Conservation (phyloP, 75 land plant species). For the Pseudotsuga menziesii region DNA sequence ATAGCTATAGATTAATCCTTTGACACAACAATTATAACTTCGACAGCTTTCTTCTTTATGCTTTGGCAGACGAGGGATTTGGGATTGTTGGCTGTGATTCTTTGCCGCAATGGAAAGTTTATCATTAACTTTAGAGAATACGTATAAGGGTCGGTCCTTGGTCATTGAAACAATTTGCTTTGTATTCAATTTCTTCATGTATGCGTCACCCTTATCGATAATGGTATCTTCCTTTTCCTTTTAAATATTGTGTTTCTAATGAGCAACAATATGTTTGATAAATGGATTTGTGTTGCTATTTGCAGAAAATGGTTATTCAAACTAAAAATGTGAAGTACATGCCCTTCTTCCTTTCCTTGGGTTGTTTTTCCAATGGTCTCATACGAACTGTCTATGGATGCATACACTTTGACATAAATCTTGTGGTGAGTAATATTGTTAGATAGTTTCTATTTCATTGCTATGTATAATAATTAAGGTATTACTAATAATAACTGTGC, state of each 20-base stretch:
- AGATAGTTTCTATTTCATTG: too few relatives aligned
- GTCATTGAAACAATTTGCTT: conserved; percentile 40
- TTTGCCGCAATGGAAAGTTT: conserved; percentile 15
- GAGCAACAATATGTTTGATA: too few relatives aligned
- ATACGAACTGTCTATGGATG: conserved; percentile 54
- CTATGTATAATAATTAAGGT: too few relatives aligned
- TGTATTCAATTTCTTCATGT: conserved; percentile 37
- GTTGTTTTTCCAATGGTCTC: conserved; percentile 38
- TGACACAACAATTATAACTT: too few relatives aligned
- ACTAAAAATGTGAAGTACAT: conserved; percentile 56
- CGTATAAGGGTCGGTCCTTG: conserved; percentile 24
- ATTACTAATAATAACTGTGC: too few relatives aligned
- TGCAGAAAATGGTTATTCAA: conserved; percentile 47
- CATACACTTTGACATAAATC: conserved; percentile 38
- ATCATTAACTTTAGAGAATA: conserved; percentile 16
- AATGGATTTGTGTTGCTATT: neutral
- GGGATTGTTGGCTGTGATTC: conserved; percentile 9
- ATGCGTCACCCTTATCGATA: conserved; percentile 50
- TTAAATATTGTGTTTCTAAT: neutral
- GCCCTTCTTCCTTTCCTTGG: conserved; percentile 55
- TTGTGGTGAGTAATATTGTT: conserved; percentile 28
- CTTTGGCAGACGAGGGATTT: conserved; percentile 12
- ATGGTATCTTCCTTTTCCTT: conserved; percentile 30
- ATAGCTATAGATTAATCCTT: too few relatives aligned
- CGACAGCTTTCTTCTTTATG: neutral